These are phyloP conservation scores for Moricandia moricandioides DNA, from an alignment of 345 rosid species.

Conservation along the genomic window DNA sequence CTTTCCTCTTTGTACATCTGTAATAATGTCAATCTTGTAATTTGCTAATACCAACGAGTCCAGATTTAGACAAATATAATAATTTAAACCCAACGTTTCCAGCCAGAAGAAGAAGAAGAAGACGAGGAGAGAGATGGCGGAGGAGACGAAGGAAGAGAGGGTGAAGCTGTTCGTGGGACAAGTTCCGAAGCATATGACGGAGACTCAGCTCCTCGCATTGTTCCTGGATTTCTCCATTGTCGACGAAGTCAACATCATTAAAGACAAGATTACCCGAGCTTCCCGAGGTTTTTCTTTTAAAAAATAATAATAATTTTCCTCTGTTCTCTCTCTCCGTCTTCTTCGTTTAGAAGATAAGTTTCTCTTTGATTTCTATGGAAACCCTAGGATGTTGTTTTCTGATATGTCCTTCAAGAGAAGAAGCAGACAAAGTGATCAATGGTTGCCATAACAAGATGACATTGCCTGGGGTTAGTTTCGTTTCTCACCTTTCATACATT, in stretches of 20 bases:
- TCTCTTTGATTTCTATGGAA: background rate
- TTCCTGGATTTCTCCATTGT: slow-evolving; percentile 77
- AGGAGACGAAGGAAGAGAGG: slow-evolving; percentile 60
- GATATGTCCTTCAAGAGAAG: slow-evolving; percentile 80
- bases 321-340: background rate
- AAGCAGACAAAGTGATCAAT: slow-evolving; percentile 89
- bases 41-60: slow-evolving; percentile 12
- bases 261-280: slow-evolving; percentile 79
- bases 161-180: slow-evolving; percentile 98
- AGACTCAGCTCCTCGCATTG: slow-evolving; percentile 77
- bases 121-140: slow-evolving; percentile 57
- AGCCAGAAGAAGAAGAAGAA: slow-evolving; percentile 28
- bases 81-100: slow-evolving; percentile 51
- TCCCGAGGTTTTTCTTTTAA: slow-evolving; percentile 74
- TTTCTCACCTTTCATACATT: background rate
- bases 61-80: slow-evolving; percentile 17
- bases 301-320: no score
- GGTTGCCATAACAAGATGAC: slow-evolving; percentile 92
- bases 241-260: slow-evolving; percentile 97
- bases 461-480: slow-evolving; percentile 75
- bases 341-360: slow-evolving; percentile 3
- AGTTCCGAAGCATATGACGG: slow-evolving; percentile 92
- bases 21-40: slow-evolving; percentile 46
- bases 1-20: no score
- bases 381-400: slow-evolving; percentile 96